These are phyloP conservation scores for Penicillium sp. DNA, from an alignment of 2,329 filamentous ascomycete genomes.

Conservation along the genomic window DNA sequence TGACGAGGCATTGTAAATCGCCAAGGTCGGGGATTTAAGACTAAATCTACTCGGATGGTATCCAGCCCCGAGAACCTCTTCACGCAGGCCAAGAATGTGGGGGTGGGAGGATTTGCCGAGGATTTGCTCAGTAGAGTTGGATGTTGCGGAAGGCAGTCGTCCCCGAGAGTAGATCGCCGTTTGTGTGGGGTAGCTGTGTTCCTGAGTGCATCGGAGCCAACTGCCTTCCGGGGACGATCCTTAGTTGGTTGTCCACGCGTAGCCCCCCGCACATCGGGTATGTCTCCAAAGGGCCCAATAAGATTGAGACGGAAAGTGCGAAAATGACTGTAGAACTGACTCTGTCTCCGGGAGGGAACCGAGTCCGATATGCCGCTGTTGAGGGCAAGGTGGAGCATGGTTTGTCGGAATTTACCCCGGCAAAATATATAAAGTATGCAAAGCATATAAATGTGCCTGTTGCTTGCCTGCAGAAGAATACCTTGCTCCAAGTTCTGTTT, in stretches of 20 bases:
- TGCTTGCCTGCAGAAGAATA: not conserved
- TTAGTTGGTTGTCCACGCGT: not conserved
- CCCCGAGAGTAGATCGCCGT: not conserved
- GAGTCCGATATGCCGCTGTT: not conserved
- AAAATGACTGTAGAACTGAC: not conserved
- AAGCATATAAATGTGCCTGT: not conserved
- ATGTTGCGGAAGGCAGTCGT: not conserved
- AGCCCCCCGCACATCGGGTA: not conserved
- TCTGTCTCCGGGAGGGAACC: not conserved
- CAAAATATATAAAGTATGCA: not conserved
- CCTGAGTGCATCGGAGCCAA: not conserved
- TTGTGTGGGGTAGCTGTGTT: too few species aligned
- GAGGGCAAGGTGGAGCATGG: not conserved
- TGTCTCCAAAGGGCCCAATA: not conserved
- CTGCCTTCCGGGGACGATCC: not conserved
- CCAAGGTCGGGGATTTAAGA: not conserved
- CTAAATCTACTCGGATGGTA: not conserved
- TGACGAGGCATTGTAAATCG: not conserved
- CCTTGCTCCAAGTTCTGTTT: not conserved
- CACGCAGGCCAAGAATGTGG: not conserved
- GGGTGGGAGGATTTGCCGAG: not conserved
- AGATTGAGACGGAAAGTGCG: not conserved
- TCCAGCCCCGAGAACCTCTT: not conserved
- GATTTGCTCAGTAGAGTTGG: not conserved
- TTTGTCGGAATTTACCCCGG: not conserved